These are phyloP conservation scores for Verticillium dahliae DNA, from an alignment of 2,329 filamentous ascomycete genomes.

Conservation along the genomic window DNA sequence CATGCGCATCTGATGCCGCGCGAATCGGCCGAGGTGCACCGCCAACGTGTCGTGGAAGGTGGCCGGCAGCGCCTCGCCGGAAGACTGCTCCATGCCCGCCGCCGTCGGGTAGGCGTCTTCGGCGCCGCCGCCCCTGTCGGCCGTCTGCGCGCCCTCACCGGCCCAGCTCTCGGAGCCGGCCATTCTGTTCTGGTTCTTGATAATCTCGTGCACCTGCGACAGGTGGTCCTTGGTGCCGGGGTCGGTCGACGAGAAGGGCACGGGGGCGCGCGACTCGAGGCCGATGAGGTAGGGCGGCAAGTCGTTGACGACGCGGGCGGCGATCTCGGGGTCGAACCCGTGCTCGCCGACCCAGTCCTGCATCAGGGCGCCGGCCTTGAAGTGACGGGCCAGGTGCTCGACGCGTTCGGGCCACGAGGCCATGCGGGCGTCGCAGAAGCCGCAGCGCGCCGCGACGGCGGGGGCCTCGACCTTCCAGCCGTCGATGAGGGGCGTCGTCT, in stretches of 20 bases:
- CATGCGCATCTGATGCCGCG: conserved; percentile 13
- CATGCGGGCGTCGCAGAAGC: conserved; percentile 18
- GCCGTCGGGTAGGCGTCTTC: neutral
- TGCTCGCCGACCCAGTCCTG: conserved; percentile 20
- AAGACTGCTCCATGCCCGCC: neutral
- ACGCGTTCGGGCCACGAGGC: conserved; percentile 18
- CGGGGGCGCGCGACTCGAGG: conserved; percentile 12
- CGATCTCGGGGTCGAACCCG: conserved; percentile 16
- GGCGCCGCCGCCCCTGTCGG: neutral
- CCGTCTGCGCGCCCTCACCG: neutral
- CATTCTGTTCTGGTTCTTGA: neutral
- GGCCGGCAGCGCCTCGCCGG: neutral
- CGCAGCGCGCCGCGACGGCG: conserved; percentile 19
- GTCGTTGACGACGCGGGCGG: conserved; percentile 14
- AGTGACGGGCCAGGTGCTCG: conserved; percentile 21
- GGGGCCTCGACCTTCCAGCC: conserved; percentile 18
- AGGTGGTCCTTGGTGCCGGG: conserved; percentile 14
- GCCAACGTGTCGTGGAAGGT: conserved; percentile 12
- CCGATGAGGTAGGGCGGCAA: conserved; percentile 20
- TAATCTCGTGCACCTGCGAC: conserved; percentile 29
- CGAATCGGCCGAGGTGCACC: conserved; percentile 14
- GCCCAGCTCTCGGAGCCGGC: neutral
- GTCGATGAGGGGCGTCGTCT: conserved; percentile 31
- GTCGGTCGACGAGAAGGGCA: conserved; percentile 20
- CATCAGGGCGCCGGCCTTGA: conserved; percentile 19